Conservation (phyloP, 371 early-diverging fungal species). For the Haplosporangium sp. region DNA sequence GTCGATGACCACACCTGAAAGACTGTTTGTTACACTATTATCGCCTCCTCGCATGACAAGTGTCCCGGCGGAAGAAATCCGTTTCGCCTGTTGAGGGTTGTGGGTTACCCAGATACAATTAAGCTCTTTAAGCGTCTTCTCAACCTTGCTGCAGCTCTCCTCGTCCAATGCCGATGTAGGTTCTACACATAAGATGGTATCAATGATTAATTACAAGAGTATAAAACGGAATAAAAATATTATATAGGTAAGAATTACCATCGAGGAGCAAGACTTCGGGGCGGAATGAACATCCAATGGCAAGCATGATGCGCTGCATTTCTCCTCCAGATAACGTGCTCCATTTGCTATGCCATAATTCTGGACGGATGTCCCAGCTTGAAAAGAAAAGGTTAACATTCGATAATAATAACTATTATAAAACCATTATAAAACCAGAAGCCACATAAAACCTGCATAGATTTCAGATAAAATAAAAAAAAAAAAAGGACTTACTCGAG, state of each 20-base stretch:
- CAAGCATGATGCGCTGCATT: slow-evolving; percentile 84
- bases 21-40: slow-evolving; percentile 11
- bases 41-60: slow-evolving; percentile 41
- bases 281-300: slow-evolving; percentile 85
- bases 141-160: slow-evolving; percentile 76
- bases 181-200: slow-evolving; percentile 58
- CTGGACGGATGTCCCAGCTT: slow-evolving; percentile 75
- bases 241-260: slow-evolving; percentile 59
- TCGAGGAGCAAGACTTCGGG: slow-evolving; percentile 87
- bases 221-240: neutral
- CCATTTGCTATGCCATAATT: slow-evolving; percentile 83
- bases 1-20: slow-evolving; percentile 8
- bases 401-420: neutral
- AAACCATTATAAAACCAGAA: neutral
- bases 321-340: slow-evolving; percentile 90
- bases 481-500: slow-evolving; percentile 38
- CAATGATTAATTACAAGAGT: neutral
- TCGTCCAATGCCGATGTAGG: slow-evolving; percentile 92
- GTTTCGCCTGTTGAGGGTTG: slow-evolving; percentile 76
- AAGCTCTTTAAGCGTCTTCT: slow-evolving; percentile 68
- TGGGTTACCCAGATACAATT: slow-evolving; percentile 90
- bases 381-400: neutral
- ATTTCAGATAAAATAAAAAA: slow-evolving; percentile 7
- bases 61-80: slow-evolving; percentile 66
- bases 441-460: too few species aligned